Conservation (phyloP, 768 basidiomycete species). For the Rossbeevera mucosa region DNA sequence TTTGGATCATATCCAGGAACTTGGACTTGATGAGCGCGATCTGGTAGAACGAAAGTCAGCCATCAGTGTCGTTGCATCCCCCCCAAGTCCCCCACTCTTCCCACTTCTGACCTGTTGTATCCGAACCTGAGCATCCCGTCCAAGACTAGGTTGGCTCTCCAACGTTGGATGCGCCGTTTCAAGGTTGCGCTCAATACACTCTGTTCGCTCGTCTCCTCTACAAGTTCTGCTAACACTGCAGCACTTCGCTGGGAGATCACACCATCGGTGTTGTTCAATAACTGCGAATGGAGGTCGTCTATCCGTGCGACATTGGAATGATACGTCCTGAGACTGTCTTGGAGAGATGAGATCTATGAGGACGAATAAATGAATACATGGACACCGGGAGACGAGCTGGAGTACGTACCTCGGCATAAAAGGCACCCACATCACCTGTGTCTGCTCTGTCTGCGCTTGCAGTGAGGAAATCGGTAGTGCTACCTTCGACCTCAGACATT, state of each 20-base stretch:
- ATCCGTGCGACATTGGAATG: slow-evolving; percentile 67
- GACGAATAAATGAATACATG: neutral
- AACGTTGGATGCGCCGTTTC: slow-evolving; percentile 69
- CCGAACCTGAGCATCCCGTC: slow-evolving; percentile 65
- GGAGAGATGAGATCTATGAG: slow-evolving; percentile 64
- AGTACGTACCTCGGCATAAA: slow-evolving; percentile 67
- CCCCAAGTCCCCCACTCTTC: too few species aligned
- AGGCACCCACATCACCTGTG: slow-evolving; percentile 56
- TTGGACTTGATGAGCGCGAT: slow-evolving; percentile 66
- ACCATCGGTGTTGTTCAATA: slow-evolving; percentile 77
- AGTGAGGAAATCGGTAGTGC: slow-evolving; percentile 18
- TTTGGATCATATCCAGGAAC: slow-evolving; percentile 82
- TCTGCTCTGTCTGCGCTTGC: slow-evolving; percentile 45
- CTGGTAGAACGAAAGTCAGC: slow-evolving; percentile 29
- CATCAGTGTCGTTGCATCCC: slow-evolving; percentile 13
- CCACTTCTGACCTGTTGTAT: slow-evolving; percentile 60
- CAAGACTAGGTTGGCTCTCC: slow-evolving; percentile 59
- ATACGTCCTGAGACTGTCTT: slow-evolving; percentile 64
- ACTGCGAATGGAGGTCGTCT: slow-evolving; percentile 67
- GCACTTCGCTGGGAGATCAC: slow-evolving; percentile 54
- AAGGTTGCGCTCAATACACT: slow-evolving; percentile 44
- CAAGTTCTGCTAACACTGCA: slow-evolving; percentile 61
- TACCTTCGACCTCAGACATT: slow-evolving; percentile 52
- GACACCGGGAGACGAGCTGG: neutral
- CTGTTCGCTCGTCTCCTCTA: slow-evolving; percentile 66